phyloP scores from a whole-genome alignment of 345 rosid species.

The Linum trigynum region DNA sequence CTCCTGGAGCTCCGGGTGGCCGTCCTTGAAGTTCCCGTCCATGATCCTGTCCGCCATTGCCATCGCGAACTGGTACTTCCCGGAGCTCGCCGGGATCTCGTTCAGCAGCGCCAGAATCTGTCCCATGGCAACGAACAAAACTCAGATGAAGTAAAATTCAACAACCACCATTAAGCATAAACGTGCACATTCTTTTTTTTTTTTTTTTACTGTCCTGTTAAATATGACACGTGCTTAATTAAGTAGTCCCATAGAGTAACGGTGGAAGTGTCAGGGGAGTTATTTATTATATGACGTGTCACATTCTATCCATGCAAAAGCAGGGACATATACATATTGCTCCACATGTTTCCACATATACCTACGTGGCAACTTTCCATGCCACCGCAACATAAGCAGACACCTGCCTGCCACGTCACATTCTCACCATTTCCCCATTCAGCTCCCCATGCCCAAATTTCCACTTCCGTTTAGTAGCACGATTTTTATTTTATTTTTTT shows the following conservation, averaged over 20 bases:
- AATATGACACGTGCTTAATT: no score
- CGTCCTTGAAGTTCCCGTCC: slow-evolving; percentile 52
- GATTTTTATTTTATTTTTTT: no score
- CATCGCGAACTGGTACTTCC: slow-evolving; percentile 66
- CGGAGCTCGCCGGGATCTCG: slow-evolving; percentile 58
- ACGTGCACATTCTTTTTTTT: no score
- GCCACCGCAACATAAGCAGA: not conserved
- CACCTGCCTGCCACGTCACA: not conserved
- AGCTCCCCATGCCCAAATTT: no score
- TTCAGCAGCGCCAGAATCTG: slow-evolving; percentile 50
- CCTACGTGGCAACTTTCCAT: slow-evolving; percentile 3
- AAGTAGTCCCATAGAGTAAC: no score
- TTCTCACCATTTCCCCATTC: not conserved
- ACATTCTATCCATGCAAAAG: slow-evolving; percentile 3
- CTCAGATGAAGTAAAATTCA: no score
- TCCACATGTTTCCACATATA: not conserved
- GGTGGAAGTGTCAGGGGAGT: no score
- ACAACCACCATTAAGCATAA: no score
- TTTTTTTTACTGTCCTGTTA: no score
- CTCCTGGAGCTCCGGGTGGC: slow-evolving; percentile 36
- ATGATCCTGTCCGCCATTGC: slow-evolving; percentile 69
- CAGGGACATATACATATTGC: slow-evolving; percentile 4
- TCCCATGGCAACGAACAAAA: not conserved
- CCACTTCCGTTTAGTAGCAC: no score
- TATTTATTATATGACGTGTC: no score